These are phyloP conservation scores for Penicillium sp. DNA, from an alignment of 2,329 filamentous ascomycete genomes.

Conservation along the genomic window DNA sequence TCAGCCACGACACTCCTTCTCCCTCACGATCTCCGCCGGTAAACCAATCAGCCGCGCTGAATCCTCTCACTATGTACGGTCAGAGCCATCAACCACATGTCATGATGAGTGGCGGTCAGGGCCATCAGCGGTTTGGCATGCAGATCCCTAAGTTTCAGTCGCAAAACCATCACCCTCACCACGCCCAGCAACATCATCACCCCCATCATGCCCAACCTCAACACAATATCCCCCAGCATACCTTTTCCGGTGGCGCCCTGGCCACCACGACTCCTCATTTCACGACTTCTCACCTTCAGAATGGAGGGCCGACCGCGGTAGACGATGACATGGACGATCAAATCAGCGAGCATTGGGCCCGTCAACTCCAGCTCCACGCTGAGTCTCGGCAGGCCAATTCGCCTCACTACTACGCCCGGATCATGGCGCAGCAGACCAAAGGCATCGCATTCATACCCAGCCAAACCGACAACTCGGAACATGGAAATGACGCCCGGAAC, in stretches of 20 bases:
- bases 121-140: slow-evolving; percentile 54
- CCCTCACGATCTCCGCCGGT: slow-evolving; percentile 53
- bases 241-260: slow-evolving; percentile 52
- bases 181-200: slow-evolving; percentile 49
- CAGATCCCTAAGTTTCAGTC: slow-evolving; percentile 54
- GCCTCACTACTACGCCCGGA: slow-evolving; percentile 70
- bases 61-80: slow-evolving; percentile 52
- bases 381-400: slow-evolving; percentile 71
- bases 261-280: slow-evolving; percentile 60
- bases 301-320: slow-evolving; percentile 60
- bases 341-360: slow-evolving; percentile 72
- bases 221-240: slow-evolving; percentile 53
- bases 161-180: slow-evolving; percentile 51
- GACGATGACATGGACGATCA: slow-evolving; percentile 55
- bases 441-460: slow-evolving; percentile 52
- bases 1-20: slow-evolving; percentile 52
- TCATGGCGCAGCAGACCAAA: slow-evolving; percentile 52
- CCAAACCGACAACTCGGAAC: slow-evolving; percentile 54
- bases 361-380: slow-evolving; percentile 80
- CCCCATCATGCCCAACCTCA: slow-evolving; percentile 47
- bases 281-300: slow-evolving; percentile 62
- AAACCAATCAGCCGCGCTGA: slow-evolving; percentile 47
- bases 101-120: slow-evolving; percentile 55
- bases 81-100: slow-evolving; percentile 55
- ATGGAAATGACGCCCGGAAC: slow-evolving; percentile 62